phyloP scores from a whole-genome alignment of 2,329 filamentous ascomycete species.

The Penicillium sp. region DNA sequence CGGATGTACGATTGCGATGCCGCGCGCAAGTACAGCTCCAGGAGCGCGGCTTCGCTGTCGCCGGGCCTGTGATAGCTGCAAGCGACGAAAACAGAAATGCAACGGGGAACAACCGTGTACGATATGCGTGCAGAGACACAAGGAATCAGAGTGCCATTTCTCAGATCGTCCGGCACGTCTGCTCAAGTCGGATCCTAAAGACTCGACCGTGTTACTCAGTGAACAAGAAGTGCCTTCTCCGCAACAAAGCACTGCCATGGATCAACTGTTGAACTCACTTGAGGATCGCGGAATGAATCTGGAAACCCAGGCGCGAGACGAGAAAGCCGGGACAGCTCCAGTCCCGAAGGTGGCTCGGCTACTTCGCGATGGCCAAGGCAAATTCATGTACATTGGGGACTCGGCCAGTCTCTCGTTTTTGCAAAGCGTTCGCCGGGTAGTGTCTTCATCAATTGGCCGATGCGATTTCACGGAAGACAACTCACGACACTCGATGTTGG shows the following conservation, averaged over 20 bases:
- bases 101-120: slow-evolving; percentile 48
- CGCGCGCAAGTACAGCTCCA: slow-evolving; percentile 27
- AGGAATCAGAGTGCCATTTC: slow-evolving; percentile 40
- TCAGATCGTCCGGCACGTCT: slow-evolving; percentile 33
- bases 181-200: slow-evolving; percentile 29
- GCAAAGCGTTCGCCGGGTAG: slow-evolving; percentile 48
- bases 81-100: slow-evolving; percentile 48
- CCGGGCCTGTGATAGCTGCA: slow-evolving; percentile 44
- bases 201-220: slow-evolving; percentile 31
- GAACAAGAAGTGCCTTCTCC: slow-evolving; percentile 28
- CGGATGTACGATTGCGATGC: slow-evolving; percentile 21
- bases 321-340: slow-evolving; percentile 31
- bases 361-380: slow-evolving; percentile 49
- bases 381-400: slow-evolving; percentile 52
- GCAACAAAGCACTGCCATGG: slow-evolving; percentile 33
- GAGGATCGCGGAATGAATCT: slow-evolving; percentile 29
- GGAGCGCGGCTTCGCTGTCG: slow-evolving; percentile 33
- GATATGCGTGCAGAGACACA: slow-evolving; percentile 45
- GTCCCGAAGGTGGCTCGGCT: slow-evolving; percentile 42
- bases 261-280: slow-evolving; percentile 30
- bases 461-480: slow-evolving; percentile 40
- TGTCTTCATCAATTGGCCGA: slow-evolving; percentile 43
- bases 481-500: slow-evolving; percentile 40
- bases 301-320: slow-evolving; percentile 27
- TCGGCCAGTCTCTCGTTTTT: slow-evolving; percentile 50